Percentiles rank a stretch among this genome's conserved stretches.
Evolutionary conservation across 306 rosid genomes (phyloP).

Genomic region (Begonia loranthoides): DNA sequence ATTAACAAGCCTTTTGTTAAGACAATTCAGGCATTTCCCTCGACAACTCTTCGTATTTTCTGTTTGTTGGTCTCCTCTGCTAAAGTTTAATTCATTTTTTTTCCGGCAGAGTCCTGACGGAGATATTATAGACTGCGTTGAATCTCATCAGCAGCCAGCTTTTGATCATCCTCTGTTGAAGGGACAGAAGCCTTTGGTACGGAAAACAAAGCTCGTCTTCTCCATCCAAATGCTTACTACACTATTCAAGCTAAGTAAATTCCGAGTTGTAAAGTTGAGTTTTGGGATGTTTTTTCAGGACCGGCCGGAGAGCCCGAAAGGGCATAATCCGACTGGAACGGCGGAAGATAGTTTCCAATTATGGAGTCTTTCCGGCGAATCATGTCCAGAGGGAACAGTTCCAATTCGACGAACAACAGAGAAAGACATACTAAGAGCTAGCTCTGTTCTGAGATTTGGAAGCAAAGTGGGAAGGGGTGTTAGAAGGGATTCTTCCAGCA

Average conservation of each 20-base stretch:
- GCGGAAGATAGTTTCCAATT: slow-evolving; percentile 35
- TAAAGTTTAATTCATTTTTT: background rate
- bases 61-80: background rate
- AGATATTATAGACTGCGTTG: slow-evolving; percentile 69
- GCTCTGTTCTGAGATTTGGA: slow-evolving; percentile 53
- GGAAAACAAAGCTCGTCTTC: too few species aligned
- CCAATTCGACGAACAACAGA: slow-evolving; percentile 75
- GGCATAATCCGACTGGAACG: slow-evolving; percentile 13
- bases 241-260: too few species aligned
- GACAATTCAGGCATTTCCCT: slow-evolving; percentile 53
- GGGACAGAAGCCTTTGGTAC: slow-evolving; percentile 67
- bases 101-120: slow-evolving; percentile 31
- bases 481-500: slow-evolving; percentile 59
- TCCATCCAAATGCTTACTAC: too few species aligned
- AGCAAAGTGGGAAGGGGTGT: slow-evolving; percentile 40
- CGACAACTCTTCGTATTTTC: slow-evolving; percentile 16
- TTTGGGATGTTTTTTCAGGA: slow-evolving; percentile 25
- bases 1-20: slow-evolving; percentile 59
- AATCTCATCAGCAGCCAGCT: slow-evolving; percentile 64
- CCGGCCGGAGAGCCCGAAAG: slow-evolving; percentile 58
- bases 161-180: slow-evolving; percentile 71
- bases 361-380: slow-evolving; percentile 58
- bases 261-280: too few species aligned
- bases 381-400: slow-evolving; percentile 68
- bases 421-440: slow-evolving; percentile 62